Conservation (phyloP, 352 stramenopile species). For the Phytopythium helicoides region DNA sequence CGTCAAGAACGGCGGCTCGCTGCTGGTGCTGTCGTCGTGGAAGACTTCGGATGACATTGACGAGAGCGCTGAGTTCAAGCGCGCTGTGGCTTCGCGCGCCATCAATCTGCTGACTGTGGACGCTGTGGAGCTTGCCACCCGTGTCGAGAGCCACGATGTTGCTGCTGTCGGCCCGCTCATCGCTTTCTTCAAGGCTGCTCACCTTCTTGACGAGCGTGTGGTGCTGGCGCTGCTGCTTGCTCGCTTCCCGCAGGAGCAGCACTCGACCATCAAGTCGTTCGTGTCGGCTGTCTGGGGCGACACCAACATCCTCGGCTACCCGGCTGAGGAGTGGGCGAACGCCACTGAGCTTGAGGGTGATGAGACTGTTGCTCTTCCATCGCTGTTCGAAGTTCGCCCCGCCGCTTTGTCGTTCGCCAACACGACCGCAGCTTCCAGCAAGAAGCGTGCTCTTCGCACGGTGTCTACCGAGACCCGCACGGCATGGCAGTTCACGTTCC, state of each 20-base stretch:
- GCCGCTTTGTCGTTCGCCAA: slow-evolving; percentile 3
- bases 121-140: slow-evolving; percentile 41
- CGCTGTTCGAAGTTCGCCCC: slow-evolving; percentile 26
- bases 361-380: slow-evolving; percentile 11
- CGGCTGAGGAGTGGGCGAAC: slow-evolving; percentile 34
- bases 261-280: slow-evolving; percentile 50
- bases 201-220: slow-evolving; percentile 54
- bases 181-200: slow-evolving; percentile 61
- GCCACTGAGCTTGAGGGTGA: slow-evolving; percentile 21
- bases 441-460: slow-evolving; percentile 44
- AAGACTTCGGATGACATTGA: slow-evolving; percentile 67
- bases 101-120: slow-evolving; percentile 55
- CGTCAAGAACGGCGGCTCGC: slow-evolving; percentile 51
- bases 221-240: slow-evolving; percentile 52
- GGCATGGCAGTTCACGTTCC: slow-evolving; percentile 72
- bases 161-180: slow-evolving; percentile 45
- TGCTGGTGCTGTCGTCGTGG: slow-evolving; percentile 59
- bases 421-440: slow-evolving; percentile 30
- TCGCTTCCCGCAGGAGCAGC: slow-evolving; percentile 35
- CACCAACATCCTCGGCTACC: slow-evolving; percentile 46
- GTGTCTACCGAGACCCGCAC: slow-evolving; percentile 59
- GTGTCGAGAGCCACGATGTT: slow-evolving; percentile 49
- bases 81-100: slow-evolving; percentile 45
- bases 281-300: slow-evolving; percentile 63
- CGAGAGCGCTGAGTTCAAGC: slow-evolving; percentile 50